These are phyloP conservation scores for Fomitopsis pinicola DNA, from an alignment of 1,284 basidiomycete species.

Conservation along the genomic window DNA sequence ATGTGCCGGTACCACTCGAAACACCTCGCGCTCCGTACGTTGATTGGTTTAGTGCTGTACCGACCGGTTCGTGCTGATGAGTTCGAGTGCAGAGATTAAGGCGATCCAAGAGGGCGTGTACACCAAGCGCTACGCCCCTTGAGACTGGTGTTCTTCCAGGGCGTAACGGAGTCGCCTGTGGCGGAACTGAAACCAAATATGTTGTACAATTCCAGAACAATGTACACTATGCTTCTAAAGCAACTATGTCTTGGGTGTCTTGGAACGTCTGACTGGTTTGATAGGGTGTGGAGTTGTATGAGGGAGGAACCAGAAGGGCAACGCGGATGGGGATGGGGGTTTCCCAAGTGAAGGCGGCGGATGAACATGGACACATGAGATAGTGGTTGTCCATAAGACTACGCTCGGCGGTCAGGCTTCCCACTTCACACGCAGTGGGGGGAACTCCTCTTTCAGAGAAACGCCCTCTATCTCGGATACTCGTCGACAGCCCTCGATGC, in stretches of 20 bases:
- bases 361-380: too few species aligned
- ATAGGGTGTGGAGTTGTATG: background rate
- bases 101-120: constrained; percentile 52
- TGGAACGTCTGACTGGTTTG: background rate
- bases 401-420: background rate
- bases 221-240: background rate
- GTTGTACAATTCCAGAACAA: background rate
- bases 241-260: too few species aligned
- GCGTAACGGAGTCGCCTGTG: background rate
- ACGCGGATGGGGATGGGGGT: too few species aligned
- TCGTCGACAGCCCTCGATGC: constrained; percentile 6
- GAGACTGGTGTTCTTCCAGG: background rate
- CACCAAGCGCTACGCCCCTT: constrained; percentile 35
- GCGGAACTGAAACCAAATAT: background rate
- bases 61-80: background rate
- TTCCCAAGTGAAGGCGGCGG: too few species aligned
- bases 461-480: constrained; percentile 8
- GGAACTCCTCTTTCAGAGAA: background rate
- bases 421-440: background rate
- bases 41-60: constrained; percentile 1
- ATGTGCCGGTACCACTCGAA: constrained; percentile 53
- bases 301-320: too few species aligned
- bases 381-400: background rate
- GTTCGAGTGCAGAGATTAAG: constrained; percentile 44
- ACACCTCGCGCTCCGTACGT: constrained; percentile 55